Base-by-base conservation (phyloP, 2,329 filamentous ascomycete genomes). In the Magnaporthiopsis poae region DNA sequence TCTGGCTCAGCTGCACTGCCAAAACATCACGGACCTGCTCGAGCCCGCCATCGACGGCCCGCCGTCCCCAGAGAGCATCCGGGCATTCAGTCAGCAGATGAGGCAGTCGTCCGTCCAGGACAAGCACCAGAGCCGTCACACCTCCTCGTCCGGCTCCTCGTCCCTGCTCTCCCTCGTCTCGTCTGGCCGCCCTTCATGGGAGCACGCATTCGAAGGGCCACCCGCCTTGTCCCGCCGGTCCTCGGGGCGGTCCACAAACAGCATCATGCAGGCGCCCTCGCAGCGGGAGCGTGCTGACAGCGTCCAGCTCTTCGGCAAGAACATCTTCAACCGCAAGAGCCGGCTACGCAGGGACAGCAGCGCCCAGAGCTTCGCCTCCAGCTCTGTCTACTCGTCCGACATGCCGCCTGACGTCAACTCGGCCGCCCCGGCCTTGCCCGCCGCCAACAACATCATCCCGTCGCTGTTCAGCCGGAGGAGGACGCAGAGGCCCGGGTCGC, bases 41-140 rank as follows among this genome's bases (percentile, higher is more conserved):
- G 84, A 82, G 67, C 84, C 86, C 63, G 81, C 86, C 68, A 76
- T 88, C 66, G 84, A 88, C 70, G 83, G 84, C 25, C 85, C 86
- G 60, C 85, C 86, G 0, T 88, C 86, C 46, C 84, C 86, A 35
- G 82, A 85, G 71, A 81, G 80, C 68, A 80, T 87, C 70, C 82
- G 85, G 70, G 83, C 83, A 67, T 78, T 87, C 65, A 86, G 79
- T 73, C 82, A 83, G 73, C 83, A 87, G 75, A 82, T 86, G 80
- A 86, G 82, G 74, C 79, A 80, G 72, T 79, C 80, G 31, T 84
- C 84, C 31, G 77, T 79, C 66, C 74, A 75, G 68, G 80, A 81
- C 13, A 81, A 78, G 70, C 79, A 80, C 70, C 77, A 77, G 52
- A 81, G 79, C 71, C 79, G 80, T 70, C 74, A 79, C 46, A 81